Base-by-base conservation (phyloP, 2,329 filamentous ascomycete genomes). In the Epichloe bromicola region DNA sequence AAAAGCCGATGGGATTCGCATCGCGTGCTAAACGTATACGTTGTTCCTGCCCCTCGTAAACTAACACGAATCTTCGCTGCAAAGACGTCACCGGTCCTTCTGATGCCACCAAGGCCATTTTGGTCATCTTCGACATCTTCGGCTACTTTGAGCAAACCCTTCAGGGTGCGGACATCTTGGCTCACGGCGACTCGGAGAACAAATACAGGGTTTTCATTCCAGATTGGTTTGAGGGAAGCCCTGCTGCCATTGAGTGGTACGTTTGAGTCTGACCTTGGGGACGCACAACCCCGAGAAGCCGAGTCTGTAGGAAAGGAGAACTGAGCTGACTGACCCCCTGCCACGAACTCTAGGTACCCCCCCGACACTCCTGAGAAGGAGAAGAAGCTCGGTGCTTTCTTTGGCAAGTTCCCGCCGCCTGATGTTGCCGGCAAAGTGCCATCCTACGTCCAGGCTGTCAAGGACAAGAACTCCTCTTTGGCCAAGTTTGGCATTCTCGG, bases 121-220 rank as follows among this genome's bases (percentile, higher is more conserved):
- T 86, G 51, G 65, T 74, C 55, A 74, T 85, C 62, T 82, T 70
- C 63, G 83, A 86, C 65, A 83, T 85, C 63, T 85, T 85, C 60
- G 82, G 83, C 59, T 82, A 83, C 75, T 85, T 78, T 61, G 76
- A 79, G 23, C 84, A 87, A 67, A 82, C 83, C 3, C 55, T 86
- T 11, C 83, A 86, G 64, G 84, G 83, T 23, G 80, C 81, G 55
- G 84, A 88, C 59, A 86, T 80, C 58, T 70, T 85, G 23, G 73
- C 79, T 43, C 70, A 69, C 44, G 71, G 73, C 54, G 73, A 78
- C 60, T 62, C 71, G 65, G 75, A 70, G 67, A 78, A 71, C 65
- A 80, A 86, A 62, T 93, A 94, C 73, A 82, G 82, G 59, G 86
- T 95, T 58, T 89, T 90, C 69, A 90, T 96, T 56, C 90, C 90